Conservation (phyloP, 345 rosid species). For the Hibiscus syriacus region DNA sequence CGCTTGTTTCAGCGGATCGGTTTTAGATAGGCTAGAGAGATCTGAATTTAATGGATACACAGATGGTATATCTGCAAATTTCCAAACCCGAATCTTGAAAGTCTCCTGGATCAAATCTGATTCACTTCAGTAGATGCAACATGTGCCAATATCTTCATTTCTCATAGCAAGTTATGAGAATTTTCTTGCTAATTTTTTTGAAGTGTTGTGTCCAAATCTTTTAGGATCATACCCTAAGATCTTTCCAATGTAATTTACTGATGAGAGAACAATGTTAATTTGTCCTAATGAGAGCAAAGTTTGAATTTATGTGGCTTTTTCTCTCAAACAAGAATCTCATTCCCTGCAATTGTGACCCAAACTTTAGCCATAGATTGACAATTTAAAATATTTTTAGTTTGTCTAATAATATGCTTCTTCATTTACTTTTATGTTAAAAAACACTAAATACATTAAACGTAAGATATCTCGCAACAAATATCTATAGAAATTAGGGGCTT, state of each 20-base stretch:
- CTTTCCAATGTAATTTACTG: background rate
- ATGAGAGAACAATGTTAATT: background rate
- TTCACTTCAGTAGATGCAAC: conserved; percentile 8
- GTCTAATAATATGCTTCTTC: no score
- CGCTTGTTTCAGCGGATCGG: conserved; percentile 73
- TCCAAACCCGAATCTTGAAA: conserved; percentile 48
- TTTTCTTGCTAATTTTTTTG: background rate
- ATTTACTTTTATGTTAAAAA: no score
- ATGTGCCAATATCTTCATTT: background rate
- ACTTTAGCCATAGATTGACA: no score
- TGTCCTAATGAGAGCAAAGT: no score
- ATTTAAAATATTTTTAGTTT: no score
- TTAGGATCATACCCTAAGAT: background rate
- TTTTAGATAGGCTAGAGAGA: conserved; percentile 53
- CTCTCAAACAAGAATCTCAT: no score
- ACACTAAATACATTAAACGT: background rate
- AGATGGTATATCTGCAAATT: conserved; percentile 86
- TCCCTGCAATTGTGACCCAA: no score
- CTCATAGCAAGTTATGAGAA: background rate
- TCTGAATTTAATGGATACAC: conserved; percentile 95
- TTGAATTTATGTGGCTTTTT: no score
- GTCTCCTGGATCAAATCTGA: conserved; percentile 4
- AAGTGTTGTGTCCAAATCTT: background rate
- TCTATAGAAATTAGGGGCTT: background rate
- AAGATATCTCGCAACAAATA: conserved; percentile 6